Base-by-base conservation (phyloP, 208 protist genomes). In the Trichomonas gallinae region DNA sequence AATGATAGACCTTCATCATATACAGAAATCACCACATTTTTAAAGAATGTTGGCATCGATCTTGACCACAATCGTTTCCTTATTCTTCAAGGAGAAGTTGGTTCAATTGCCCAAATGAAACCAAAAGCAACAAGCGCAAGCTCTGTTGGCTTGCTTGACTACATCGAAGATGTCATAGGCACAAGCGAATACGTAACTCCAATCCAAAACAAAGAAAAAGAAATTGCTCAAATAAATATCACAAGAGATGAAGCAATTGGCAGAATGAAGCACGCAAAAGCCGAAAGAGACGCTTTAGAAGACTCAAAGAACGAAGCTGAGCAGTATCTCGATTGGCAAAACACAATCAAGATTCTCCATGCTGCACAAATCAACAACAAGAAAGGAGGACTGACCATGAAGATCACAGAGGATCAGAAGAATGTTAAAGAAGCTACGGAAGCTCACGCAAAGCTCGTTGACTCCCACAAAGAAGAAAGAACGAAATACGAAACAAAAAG, bases 1-100 rank as follows among this genome's bases (percentile, higher is more conserved):
- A 98, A 99, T 97, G 97, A 93, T n/a, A 96, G 97, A 38, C 2
- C 36, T 15, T 96, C 46, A 63, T 98, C 63, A 48, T 97, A 96
- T 63, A 97, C 85, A 9, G 98, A 98, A 46, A 97, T 99, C 9
- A 97, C 96, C 13, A 38, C 97, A 21, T 98, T 99, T 38, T 98
- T 99, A 31, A 98, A 98, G 49, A 51, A 96, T 36, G 98, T 99
- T 38, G 99, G 99, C 93, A 98, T 99, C 93, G 99, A 99, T 98
- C 98, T 99, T 26, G 98, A 99, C 97, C 98, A 99, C 98, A 99
- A 99, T 97, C 98, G 99, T 51, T 99, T 99, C 98, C 98, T 99
- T 23, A 99, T 99, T 97, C 98, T 99, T 17, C 99, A 98, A 98
- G 99, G 99, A 81, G 99, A 99, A 98, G 99, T 99, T 45, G 99